phyloP scores from a whole-genome alignment of 768 basidiomycete species.

The Mycena galericulata region DNA sequence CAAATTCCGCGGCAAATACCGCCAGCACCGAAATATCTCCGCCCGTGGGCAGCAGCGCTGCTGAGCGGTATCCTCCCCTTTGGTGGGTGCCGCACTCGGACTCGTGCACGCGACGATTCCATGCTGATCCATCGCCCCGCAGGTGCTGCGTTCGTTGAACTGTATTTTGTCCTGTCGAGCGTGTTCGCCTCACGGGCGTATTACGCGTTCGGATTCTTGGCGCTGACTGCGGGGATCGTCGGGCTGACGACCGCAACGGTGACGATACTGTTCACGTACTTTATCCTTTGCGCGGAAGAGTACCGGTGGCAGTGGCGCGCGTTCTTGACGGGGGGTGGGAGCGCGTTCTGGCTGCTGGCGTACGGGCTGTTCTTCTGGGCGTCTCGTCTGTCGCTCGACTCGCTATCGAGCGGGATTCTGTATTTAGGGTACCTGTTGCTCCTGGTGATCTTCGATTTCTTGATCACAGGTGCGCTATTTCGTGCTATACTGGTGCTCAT shows the following conservation, averaged over 20 bases:
- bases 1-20: constrained; percentile 98
- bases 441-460: constrained; percentile 85
- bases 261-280: constrained; percentile 90
- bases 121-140: constrained; percentile 12
- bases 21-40: constrained; percentile 85
- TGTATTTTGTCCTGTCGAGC: constrained; percentile 92
- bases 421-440: constrained; percentile 94
- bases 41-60: constrained; percentile 79
- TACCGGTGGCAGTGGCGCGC: constrained; percentile 99
- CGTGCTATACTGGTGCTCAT: not conserved
- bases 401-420: constrained; percentile 81
- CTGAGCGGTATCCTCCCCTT: constrained; percentile 95
- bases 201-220: constrained; percentile 97
- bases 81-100: constrained; percentile 57
- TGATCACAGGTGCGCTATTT: constrained; percentile 77
- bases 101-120: not conserved
- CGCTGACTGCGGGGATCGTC: constrained; percentile 86
- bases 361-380: constrained; percentile 94
- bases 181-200: constrained; percentile 93
- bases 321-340: constrained; percentile 92
- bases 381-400: constrained; percentile 87
- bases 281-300: constrained; percentile 93
- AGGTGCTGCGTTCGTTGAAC: constrained; percentile 96
- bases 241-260: constrained; percentile 91
- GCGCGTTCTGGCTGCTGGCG: constrained; percentile 89